Base-by-base conservation (phyloP, 495 filamentous ascomycete genomes). In the Chaetomium tenue region DNA sequence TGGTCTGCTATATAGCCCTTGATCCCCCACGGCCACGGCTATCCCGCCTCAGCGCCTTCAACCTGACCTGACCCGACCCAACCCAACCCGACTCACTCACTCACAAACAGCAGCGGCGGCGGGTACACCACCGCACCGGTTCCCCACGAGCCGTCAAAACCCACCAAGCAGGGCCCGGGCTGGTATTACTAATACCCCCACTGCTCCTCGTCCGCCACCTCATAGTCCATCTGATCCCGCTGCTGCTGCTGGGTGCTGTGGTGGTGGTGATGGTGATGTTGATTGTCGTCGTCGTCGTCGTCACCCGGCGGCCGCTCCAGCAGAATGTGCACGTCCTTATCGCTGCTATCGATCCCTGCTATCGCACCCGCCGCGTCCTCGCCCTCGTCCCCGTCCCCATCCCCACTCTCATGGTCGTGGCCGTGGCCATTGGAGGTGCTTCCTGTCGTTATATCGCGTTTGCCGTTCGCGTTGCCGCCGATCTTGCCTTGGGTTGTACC, bases 191-290 rank as follows among this genome's bases (percentile, higher is more conserved):
- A 63, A 40, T 68, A 68, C 20, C 51, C 72, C 76, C 78, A 78
- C 61, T 78, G 74, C 63, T 79, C 73, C 50, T 77, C 75, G 68
- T 78, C 77, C 16, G 75, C 78, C 16, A 79, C 76, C 66, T 81
- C 78, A 63, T 81, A 79, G 53, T 81, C 78, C 64, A 79, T 70
- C 42, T 66, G 53, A 15, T 72, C 68, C 28, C 39, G 53, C 13
- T 20, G 16, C 26, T 22, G 30, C 18, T 37, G 37, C 6, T 66
- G n/a, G n/a, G n/a, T 28, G 5, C 20, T 40, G 22, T 65, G 33
- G 15, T 65, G 65, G 2, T 67, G 53, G 1, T 50, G 63, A 16
- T 53, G 50, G 5, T 57, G 54, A 22, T 40, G 18, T 18, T 47
- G 44, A 47, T 47, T n/a, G n/a, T n/a, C n/a, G 44, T 7, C 5